Percentiles rank a stretch among this genome's conserved stretches.
These are phyloP conservation scores for Salvia sclarea DNA, from an alignment of 305 asterid genomes.

Conservation along the genomic window DNA sequence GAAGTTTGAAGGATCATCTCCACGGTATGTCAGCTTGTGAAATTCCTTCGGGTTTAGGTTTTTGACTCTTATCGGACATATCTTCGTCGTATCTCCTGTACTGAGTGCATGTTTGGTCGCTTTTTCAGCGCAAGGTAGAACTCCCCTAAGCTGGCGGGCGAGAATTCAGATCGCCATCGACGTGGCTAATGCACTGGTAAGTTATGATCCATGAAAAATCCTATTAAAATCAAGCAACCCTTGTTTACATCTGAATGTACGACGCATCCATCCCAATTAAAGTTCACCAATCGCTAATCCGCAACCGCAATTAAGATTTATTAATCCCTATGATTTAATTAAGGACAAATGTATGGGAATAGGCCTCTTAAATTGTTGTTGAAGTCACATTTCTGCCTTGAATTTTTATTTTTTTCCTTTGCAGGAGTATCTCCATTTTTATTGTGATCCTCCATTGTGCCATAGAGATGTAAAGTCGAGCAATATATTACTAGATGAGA, in stretches of 20 bases:
- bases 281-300: too few relatives aligned
- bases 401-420: constrained; percentile 21
- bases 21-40: constrained; percentile 52
- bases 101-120: constrained; percentile 28
- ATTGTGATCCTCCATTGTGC: constrained; percentile 95
- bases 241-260: too few relatives aligned
- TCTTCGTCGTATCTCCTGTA: constrained; percentile 1
- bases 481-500: constrained; percentile 86
- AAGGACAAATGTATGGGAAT: too few relatives aligned
- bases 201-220: too few relatives aligned
- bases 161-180: constrained; percentile 89
- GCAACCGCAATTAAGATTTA: too few relatives aligned
- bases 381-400: constrained; percentile 18
- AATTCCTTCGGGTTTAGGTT: too few relatives aligned
- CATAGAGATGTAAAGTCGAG: constrained; percentile 96
- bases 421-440: constrained; percentile 98
- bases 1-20: constrained; percentile 95
- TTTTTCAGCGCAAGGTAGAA: constrained; percentile 63
- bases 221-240: too few relatives aligned
- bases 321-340: too few relatives aligned
- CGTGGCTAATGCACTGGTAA: constrained; percentile 95
- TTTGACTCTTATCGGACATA: too few relatives aligned
- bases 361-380: background rate
- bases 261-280: too few relatives aligned
- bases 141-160: constrained; percentile 79